Conservation (phyloP, 768 basidiomycete genomes). For the Floccularia luteovirens region DNA sequence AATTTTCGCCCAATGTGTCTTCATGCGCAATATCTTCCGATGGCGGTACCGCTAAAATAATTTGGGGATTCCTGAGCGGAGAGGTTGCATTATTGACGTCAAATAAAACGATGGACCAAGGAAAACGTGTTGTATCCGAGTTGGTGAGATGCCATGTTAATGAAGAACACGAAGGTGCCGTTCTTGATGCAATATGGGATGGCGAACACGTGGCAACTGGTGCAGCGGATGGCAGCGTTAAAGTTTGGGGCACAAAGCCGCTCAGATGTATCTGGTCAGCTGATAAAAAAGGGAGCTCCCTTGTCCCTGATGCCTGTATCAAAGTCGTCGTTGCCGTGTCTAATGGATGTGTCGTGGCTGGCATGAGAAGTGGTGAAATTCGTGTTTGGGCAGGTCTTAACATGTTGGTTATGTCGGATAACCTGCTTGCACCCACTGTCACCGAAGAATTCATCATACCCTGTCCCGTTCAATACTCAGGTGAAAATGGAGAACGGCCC, state of each 20-base stretch:
- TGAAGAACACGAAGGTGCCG: slow-evolving; percentile 58
- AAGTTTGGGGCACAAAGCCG: slow-evolving; percentile 61
- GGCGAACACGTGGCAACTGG: slow-evolving; percentile 38
- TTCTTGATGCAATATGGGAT: slow-evolving; percentile 51
- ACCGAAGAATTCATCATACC: slow-evolving; percentile 24
- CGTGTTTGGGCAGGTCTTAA: slow-evolving; percentile 44
- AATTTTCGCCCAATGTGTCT: slow-evolving; percentile 64
- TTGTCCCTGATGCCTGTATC: slow-evolving; percentile 40
- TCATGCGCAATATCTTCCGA: slow-evolving; percentile 50
- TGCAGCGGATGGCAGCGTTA: slow-evolving; percentile 58
- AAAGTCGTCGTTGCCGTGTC: slow-evolving; percentile 37
- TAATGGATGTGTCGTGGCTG: slow-evolving; percentile 41
- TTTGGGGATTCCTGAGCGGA: slow-evolving; percentile 71
- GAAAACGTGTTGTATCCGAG: slow-evolving; percentile 33
- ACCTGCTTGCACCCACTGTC: not conserved
- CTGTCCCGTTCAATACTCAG: slow-evolving; percentile 18
- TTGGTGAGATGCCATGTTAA: slow-evolving; percentile 38
- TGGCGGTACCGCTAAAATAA: slow-evolving; percentile 56
- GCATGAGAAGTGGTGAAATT: slow-evolving; percentile 49
- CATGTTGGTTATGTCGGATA: not conserved
- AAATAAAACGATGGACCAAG: slow-evolving; percentile 48
- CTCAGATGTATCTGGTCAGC: slow-evolving; percentile 62
- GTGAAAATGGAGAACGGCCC: slow-evolving; percentile 8
- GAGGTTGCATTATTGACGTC: slow-evolving; percentile 57
- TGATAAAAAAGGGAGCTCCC: slow-evolving; percentile 19